A percentile compares a stretch with the other conserved stretches of the same genome.
Conservation (phyloP, 495 filamentous ascomycete species). For the Sphaerosporella brunnea region DNA sequence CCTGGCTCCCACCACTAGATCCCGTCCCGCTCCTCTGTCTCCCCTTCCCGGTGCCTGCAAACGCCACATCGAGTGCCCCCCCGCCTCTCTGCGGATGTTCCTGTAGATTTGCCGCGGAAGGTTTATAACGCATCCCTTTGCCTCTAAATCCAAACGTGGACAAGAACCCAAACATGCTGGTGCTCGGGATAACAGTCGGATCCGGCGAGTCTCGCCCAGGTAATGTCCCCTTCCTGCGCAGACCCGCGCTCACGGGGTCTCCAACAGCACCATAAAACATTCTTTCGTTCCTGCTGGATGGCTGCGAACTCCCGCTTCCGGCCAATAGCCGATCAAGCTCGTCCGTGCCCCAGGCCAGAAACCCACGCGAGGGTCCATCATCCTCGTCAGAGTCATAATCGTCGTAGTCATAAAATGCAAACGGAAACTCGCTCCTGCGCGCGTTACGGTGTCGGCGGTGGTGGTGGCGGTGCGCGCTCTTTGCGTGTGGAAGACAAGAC, state of each 20-base stretch:
- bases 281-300: slow-evolving; percentile 28
- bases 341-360: slow-evolving; percentile 60
- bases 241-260: neutral
- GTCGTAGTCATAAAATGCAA: slow-evolving; percentile 97
- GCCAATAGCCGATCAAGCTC: slow-evolving; percentile 78
- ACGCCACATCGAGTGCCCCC: slow-evolving; percentile 2
- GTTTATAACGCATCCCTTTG: slow-evolving; percentile 68
- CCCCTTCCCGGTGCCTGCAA: slow-evolving; percentile 28
- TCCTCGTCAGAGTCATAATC: slow-evolving; percentile 38
- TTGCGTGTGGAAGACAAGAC: slow-evolving; percentile 32
- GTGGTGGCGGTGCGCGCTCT: slow-evolving; percentile 11
- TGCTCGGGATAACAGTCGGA: slow-evolving; percentile 79
- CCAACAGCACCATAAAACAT: slow-evolving; percentile 17
- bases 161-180: slow-evolving; percentile 70
- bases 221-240: slow-evolving; percentile 44
- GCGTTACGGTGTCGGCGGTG: slow-evolving; percentile 8
- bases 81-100: slow-evolving; percentile 57
- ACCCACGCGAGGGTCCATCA: slow-evolving; percentile 30
- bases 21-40: slow-evolving; percentile 59
- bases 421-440: slow-evolving; percentile 52
- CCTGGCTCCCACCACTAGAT: slow-evolving; percentile 52
- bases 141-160: slow-evolving; percentile 63
- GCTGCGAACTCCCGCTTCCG: slow-evolving; percentile 42
- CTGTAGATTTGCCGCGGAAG: slow-evolving; percentile 74
- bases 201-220: slow-evolving; percentile 45